Percentiles rank a stretch among this genome's conserved stretches.
phyloP scores from a whole-genome alignment of 257 asterid genomes.

The Ballota nigra region DNA sequence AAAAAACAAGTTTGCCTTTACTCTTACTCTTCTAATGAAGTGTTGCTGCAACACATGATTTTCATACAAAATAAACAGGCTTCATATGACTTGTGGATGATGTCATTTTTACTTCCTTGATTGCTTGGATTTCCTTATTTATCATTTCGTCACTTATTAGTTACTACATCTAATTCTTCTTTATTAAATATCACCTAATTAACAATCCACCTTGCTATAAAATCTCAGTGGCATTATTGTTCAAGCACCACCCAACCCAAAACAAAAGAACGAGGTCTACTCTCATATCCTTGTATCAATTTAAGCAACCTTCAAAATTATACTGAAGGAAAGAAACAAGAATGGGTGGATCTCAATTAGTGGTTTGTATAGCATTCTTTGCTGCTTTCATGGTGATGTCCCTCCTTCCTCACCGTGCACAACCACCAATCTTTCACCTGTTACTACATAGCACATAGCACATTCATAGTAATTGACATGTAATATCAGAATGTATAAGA shows the following conservation, averaged over 20 bases:
- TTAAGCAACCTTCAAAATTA: neutral
- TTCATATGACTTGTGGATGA: neutral
- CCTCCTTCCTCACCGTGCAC: neutral
- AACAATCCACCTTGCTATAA: conserved; percentile 29
- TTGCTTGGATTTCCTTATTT: neutral
- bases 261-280: neutral
- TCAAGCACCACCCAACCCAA: conserved; percentile 19
- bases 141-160: neutral
- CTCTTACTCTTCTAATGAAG: no score
- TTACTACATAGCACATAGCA: no score
- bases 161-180: neutral
- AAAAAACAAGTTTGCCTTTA: no score
- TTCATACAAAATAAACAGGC: neutral
- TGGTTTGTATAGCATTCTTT: conserved; percentile 23
- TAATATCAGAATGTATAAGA: no score
- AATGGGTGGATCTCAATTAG: conserved; percentile 32
- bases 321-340: neutral
- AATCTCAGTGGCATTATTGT: conserved; percentile 13
- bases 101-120: conserved; percentile 10
- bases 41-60: no score
- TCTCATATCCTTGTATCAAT: no score
- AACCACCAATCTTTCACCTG: no score
- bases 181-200: conserved; percentile 44
- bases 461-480: no score
- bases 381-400: neutral